Percentiles rank a stretch among this genome's conserved stretches.
phyloP scores from a whole-genome alignment of 495 filamentous ascomycete species.

The Physcia stellaris region DNA sequence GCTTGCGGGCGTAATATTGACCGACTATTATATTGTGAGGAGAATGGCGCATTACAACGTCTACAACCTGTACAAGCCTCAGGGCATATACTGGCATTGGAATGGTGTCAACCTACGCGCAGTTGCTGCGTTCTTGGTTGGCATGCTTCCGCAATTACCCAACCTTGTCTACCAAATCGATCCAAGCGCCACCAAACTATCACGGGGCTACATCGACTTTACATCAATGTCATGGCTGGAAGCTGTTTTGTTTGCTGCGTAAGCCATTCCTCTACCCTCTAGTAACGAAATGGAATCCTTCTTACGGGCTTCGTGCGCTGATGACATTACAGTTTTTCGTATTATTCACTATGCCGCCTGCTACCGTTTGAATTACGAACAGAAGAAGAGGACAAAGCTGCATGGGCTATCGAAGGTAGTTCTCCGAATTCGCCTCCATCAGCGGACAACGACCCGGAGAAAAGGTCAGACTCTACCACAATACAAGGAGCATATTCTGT shows the following conservation, averaged over 20 bases:
- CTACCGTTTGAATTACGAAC: neutral
- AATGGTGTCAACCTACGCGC: constrained; percentile 29
- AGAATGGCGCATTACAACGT: constrained; percentile 21
- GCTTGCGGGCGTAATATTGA: constrained; percentile 31
- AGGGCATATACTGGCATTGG: constrained; percentile 31
- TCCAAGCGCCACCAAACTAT: neutral
- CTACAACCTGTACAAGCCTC: constrained; percentile 23
- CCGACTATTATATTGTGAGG: constrained; percentile 32
- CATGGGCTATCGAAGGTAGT: neutral
- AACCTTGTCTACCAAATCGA: constrained; percentile 19
- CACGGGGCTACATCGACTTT: constrained; percentile 3
- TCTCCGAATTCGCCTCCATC: too few species aligned
- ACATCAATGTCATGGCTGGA: constrained; percentile 5
- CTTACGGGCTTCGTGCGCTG: too few species aligned
- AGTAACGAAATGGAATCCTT: too few species aligned
- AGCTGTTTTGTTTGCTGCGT: constrained; percentile 2
- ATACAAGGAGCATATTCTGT: too few species aligned
- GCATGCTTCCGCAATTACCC: constrained; percentile 29
- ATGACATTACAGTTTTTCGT: neutral
- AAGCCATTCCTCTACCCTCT: neutral
- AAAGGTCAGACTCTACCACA: too few species aligned
- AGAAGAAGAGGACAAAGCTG: neutral
- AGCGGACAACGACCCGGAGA: too few species aligned
- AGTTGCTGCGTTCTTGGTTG: constrained; percentile 22
- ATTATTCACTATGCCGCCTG: neutral